These are phyloP conservation scores for Ceratopteris richardii DNA, from an alignment of 75 land plant genomes.

Conservation along the genomic window DNA sequence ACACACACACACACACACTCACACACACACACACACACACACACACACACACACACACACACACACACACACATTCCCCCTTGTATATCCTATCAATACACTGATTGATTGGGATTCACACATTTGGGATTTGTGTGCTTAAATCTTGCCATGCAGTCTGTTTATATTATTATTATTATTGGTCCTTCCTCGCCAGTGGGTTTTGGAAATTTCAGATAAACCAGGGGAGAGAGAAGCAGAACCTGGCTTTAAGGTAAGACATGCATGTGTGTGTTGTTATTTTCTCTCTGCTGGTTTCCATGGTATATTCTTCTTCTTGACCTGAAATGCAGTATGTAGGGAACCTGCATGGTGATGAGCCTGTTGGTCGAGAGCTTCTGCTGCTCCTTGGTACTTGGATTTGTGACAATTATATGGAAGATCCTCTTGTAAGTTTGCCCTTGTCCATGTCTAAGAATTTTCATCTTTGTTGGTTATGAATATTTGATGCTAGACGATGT, in stretches of 20 bases:
- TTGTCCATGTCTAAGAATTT: constrained; percentile 5
- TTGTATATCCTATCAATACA: no score
- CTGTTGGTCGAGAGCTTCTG: constrained; percentile 87
- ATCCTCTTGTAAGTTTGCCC: constrained; percentile 55
- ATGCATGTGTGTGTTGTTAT: neutral
- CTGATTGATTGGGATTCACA: neutral
- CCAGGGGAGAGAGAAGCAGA: constrained; percentile 78
- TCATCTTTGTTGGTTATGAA: no score
- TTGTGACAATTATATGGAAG: constrained; percentile 71
- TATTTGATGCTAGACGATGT: no score
- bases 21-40: no score
- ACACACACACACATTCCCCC: no score
- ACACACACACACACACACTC: no score
- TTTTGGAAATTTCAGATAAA: constrained; percentile 84
- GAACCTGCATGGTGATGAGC: constrained; percentile 98
- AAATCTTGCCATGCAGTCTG: neutral
- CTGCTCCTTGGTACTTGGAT: constrained; percentile 80
- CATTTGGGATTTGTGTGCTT: neutral
- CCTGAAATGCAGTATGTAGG: constrained; percentile 67
- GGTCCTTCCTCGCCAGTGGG: no score
- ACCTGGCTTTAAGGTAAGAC: constrained; percentile 86
- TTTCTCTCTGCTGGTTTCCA: neutral
- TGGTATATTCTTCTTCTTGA: neutral
- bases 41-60: no score
- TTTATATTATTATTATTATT: constrained; percentile 9